Evolutionary conservation across 2,329 filamentous ascomycete species (phyloP).

Genomic region (Aspergillus fumigatus): DNA sequence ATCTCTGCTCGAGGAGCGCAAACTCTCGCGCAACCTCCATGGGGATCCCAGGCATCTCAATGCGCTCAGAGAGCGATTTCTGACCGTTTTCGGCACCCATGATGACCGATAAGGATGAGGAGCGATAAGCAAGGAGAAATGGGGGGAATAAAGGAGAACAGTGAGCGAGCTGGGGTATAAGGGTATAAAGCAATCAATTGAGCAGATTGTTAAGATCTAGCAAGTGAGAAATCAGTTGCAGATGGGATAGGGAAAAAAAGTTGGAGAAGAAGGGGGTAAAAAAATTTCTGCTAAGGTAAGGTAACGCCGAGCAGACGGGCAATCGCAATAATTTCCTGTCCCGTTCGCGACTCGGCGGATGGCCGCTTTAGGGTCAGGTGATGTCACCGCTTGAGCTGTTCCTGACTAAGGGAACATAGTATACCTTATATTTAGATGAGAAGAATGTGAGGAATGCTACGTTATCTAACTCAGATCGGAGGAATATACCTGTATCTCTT

Average conservation of each 20-base stretch:
- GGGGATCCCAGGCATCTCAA: conserved; percentile 31
- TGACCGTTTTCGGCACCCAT: conserved; percentile 20
- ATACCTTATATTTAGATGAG: not conserved
- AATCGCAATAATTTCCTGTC: not conserved
- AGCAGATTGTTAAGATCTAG: not conserved
- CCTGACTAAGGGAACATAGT: not conserved
- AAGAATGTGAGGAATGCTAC: not conserved
- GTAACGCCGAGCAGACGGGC: not conserved
- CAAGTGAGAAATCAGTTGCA: not conserved
- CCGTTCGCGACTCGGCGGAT: conserved; percentile 11
- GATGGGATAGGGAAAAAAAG: not conserved
- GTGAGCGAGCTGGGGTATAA: not conserved
- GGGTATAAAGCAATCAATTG: not conserved
- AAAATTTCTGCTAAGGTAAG: not conserved
- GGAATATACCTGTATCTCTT: too few relatives aligned
- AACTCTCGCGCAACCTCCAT: conserved; percentile 58
- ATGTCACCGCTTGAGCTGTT: conserved; percentile 2
- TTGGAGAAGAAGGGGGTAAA: not conserved
- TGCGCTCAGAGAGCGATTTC: conserved; percentile 32
- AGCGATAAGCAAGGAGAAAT: not conserved
- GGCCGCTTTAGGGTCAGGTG: conserved; percentile 20
- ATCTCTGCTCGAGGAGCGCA: conserved; percentile 73
- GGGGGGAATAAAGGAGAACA: not conserved
- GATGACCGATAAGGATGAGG: not conserved
- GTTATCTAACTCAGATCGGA: not conserved